Evolutionary conservation across 2,329 filamentous ascomycete species (phyloP).

Genomic region (Diaporthe amygdali): DNA sequence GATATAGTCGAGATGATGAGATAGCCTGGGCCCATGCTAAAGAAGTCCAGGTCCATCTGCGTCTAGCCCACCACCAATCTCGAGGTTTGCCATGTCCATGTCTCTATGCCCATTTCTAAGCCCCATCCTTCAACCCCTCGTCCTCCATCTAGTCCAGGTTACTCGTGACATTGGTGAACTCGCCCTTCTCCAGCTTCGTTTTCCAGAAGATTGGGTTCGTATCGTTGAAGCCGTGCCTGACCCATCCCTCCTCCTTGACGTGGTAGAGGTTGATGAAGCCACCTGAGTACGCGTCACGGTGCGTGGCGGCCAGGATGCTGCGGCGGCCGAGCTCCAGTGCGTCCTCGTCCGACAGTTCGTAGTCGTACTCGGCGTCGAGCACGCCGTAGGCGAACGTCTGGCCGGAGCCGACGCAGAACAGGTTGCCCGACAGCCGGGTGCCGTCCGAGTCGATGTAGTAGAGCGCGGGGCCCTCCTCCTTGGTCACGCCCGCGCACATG

Average conservation of each 20-base stretch:
- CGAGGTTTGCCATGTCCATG: background rate
- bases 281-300: constrained; percentile 98
- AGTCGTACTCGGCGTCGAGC: constrained; percentile 91
- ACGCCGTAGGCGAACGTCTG: constrained; percentile 99
- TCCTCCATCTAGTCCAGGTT: constrained; percentile 59
- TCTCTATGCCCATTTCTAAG: background rate
- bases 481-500: constrained; percentile 97
- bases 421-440: constrained; percentile 87
- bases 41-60: background rate
- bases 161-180: constrained; percentile 95
- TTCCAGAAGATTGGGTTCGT: constrained; percentile 99
- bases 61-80: background rate
- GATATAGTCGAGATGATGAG: background rate
- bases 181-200: constrained; percentile 97
- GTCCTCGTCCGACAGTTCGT: constrained; percentile 85
- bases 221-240: constrained; percentile 97
- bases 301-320: constrained; percentile 94
- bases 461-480: constrained; percentile 92
- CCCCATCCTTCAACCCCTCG: background rate
- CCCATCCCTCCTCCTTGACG: constrained; percentile 98
- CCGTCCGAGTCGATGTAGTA: constrained; percentile 99
- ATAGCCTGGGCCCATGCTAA: background rate
- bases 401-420: constrained; percentile 97
- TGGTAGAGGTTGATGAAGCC: constrained; percentile 99
- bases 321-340: constrained; percentile 89